Conservation (phyloP, 148 eudicot species). For the Vaccinium vitisidaea region DNA sequence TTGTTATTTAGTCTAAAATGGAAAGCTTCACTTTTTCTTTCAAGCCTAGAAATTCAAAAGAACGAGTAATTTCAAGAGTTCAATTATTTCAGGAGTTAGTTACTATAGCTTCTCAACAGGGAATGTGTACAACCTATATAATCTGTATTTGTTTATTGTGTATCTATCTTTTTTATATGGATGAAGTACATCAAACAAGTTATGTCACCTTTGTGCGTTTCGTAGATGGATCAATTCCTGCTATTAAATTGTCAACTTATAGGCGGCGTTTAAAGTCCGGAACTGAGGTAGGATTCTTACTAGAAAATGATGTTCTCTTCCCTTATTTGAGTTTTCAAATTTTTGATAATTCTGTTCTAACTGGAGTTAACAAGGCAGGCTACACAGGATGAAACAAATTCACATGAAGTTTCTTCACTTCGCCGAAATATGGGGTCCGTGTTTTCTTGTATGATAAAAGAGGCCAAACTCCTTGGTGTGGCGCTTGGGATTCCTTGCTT, state of each 20-base stretch:
- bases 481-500: slow-evolving; percentile 89
- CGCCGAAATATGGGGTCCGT: slow-evolving; percentile 87
- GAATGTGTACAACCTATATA: not conserved
- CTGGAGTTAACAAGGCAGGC: slow-evolving; percentile 41
- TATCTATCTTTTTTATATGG: not conserved
- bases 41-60: not conserved
- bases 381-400: slow-evolving; percentile 42
- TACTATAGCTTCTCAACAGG: slow-evolving; percentile 5
- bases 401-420: slow-evolving; percentile 45
- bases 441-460: slow-evolving; percentile 87
- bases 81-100: not conserved
- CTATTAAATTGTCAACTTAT: slow-evolving; percentile 76
- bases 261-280: slow-evolving; percentile 66
- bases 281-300: slow-evolving; percentile 46
- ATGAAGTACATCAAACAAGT: not conserved
- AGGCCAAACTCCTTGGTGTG: slow-evolving; percentile 67
- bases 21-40: not conserved
- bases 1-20: not conserved
- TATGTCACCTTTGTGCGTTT: not conserved
- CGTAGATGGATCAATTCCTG: slow-evolving; percentile 92
- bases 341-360: slow-evolving; percentile 4
- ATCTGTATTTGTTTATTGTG: not conserved
- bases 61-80: not conserved
- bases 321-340: not conserved
- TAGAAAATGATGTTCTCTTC: not conserved